Evolutionary conservation across 2,329 filamentous ascomycete genomes (phyloP), one percentile per base, ranked within the genome.

Genomic region (Fusarium sulawesiense): DNA sequence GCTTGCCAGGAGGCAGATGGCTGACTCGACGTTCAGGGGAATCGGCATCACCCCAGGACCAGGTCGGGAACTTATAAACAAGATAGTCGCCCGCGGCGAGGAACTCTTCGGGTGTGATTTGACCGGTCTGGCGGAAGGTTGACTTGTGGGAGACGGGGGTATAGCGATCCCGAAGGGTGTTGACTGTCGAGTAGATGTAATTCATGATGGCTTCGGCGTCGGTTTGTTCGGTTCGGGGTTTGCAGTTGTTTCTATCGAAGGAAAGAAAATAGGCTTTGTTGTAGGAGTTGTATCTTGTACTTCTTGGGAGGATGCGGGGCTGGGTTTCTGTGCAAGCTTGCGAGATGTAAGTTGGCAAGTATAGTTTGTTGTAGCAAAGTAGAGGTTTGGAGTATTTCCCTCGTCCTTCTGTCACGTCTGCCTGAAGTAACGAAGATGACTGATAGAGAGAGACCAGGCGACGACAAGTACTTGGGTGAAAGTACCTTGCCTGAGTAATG

Each of bases 61-160:
- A 99, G 62, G 95, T 97, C 11, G 95, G 96, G 83, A 99, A 99
- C 85, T 98, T 98, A 89, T 97, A 97, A 77, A 97, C 94, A 40
- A 99, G 90, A 80, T 98, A 99, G 84, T 99, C 96, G 75, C 96
- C 96, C 6, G 96, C 96, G 6, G 92, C 91, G 53, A 98, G 87
- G 81, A 99, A 99, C 86, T 99, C 96, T 78, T 98, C 95, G 20
- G 95, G 95, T 0, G 95, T 98, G 82, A 99, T 96, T 83, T 98
- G 93, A 72, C 96, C 96, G 7, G 94, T 97, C 76, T 89, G 88
- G 75, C 95, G 93, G 83, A 99, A 99, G 71, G 93, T 98, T 6
- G 95, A 98, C 55, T 90, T 97, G 80, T 97, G 91, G 64, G 89
- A 90, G 76, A 97, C 91, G 42, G 94, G 94, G 14, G 95, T 93